Percentiles rank a stretch among this genome's conserved stretches.
Conservation (phyloP, 2,329 filamentous ascomycete genomes). For the Exserohilum rostratum region DNA sequence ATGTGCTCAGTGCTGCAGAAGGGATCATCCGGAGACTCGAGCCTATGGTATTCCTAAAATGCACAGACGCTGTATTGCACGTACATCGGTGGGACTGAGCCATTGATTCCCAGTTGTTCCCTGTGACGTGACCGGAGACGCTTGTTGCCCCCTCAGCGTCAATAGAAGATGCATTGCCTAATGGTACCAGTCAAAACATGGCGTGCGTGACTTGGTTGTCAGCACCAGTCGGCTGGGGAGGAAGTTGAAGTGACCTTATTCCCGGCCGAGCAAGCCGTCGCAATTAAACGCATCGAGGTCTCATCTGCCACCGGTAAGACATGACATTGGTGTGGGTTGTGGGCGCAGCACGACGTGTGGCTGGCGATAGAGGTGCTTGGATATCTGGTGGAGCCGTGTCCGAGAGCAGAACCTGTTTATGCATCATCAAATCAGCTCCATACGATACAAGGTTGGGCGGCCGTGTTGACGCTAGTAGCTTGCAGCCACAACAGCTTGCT, state of each 20-base stretch:
- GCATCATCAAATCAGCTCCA: neutral
- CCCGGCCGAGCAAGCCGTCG: conserved; percentile 16
- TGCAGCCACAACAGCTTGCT: conserved; percentile 27
- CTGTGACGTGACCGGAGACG: neutral
- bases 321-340: neutral
- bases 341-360: neutral
- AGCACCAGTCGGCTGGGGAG: conserved; percentile 8
- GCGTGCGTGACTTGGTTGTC: neutral
- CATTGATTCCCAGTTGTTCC: neutral
- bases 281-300: conserved; percentile 20
- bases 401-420: conserved; percentile 7
- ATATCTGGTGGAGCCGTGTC: neutral
- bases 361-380: neutral
- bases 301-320: conserved; percentile 9
- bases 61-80: neutral
- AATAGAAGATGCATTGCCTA: neutral
- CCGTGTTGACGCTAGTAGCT: conserved; percentile 20
- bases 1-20: neutral
- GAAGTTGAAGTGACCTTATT: conserved; percentile 30
- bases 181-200: neutral
- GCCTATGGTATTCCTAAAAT: neutral
- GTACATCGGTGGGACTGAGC: neutral
- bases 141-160: too few relatives aligned
- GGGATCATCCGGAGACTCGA: neutral
- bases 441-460: conserved; percentile 4